Conservation (phyloP, 495 filamentous ascomycete species). For the Penicillium dipodomyicola region DNA sequence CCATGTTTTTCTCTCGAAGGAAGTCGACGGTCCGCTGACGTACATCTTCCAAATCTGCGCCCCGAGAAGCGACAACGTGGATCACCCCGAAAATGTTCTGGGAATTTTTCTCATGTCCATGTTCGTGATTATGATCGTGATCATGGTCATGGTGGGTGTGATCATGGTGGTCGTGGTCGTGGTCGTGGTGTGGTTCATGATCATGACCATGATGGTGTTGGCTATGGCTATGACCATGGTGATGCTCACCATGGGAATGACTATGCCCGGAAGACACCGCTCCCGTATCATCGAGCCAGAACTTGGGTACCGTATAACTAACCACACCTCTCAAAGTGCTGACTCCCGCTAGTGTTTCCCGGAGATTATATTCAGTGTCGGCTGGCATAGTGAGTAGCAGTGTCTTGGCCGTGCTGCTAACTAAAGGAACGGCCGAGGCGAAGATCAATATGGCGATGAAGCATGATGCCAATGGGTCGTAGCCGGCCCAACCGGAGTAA, state of each 20-base stretch:
- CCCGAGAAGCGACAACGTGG: constrained; percentile 70
- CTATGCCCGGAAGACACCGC: constrained; percentile 26
- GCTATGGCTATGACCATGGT: constrained; percentile 27
- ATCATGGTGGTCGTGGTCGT: constrained; percentile 18
- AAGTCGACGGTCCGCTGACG: constrained; percentile 60
- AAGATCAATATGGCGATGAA: constrained; percentile 93
- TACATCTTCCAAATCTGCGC: constrained; percentile 73
- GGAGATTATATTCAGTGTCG: constrained; percentile 83
- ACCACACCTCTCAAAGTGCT: constrained; percentile 79
- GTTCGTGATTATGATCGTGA: constrained; percentile 28
- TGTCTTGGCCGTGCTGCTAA: constrained; percentile 76
- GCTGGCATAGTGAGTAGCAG: constrained; percentile 81
- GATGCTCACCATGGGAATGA: constrained; percentile 34
- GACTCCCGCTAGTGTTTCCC: constrained; percentile 80
- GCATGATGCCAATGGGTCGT: constrained; percentile 91
- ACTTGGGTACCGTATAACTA: constrained; percentile 82
- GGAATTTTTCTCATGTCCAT: constrained; percentile 32
- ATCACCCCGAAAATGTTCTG: constrained; percentile 70
- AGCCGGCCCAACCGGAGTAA: constrained; percentile 85
- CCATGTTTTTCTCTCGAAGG: constrained; percentile 60
- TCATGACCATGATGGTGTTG: constrained; percentile 27
- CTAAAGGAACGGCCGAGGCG: constrained; percentile 80
- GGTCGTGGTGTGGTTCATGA: constrained; percentile 18
- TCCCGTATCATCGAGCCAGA: constrained; percentile 83
- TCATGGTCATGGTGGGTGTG: constrained; percentile 16